These are phyloP conservation scores for Poa pratensis DNA, from an alignment of 176 grass and related monocot genomes.

Conservation along the genomic window DNA sequence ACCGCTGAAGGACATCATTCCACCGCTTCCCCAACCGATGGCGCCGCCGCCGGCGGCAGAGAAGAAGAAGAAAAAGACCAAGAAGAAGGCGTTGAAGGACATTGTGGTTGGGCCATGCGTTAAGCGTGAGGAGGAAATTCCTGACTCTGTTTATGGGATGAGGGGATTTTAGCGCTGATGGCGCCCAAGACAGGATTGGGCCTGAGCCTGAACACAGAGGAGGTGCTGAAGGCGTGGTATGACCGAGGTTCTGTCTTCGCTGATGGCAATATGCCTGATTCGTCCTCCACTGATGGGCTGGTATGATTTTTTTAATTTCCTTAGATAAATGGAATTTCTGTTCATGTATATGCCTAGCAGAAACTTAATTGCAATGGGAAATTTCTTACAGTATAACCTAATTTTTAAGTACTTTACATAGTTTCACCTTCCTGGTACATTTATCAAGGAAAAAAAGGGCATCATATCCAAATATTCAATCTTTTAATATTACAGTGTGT, in stretches of 20 bases:
- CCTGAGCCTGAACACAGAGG: conserved; percentile 74
- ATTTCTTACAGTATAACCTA: not conserved
- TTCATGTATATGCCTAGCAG: conserved; percentile 26
- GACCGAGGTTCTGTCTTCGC: conserved; percentile 64
- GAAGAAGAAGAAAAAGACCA: conserved; percentile 65
- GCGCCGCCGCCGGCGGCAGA: conserved; percentile 32
- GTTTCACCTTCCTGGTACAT: not conserved
- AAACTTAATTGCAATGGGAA: not conserved
- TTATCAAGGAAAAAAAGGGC: not conserved
- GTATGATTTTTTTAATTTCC: conserved; percentile 49
- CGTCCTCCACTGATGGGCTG: conserved; percentile 54
- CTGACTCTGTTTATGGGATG: conserved; percentile 17
- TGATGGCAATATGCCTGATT: conserved; percentile 34
- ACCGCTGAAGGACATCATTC: conserved; percentile 66
- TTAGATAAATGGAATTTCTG: not conserved
- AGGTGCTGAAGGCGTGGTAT: conserved; percentile 74
- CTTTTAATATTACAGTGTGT: not conserved
- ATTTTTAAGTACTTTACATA: not conserved
- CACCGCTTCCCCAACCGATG: not conserved
- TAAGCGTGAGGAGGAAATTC: conserved; percentile 21
- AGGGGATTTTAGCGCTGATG: conserved; percentile 24
- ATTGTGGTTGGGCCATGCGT: not conserved
- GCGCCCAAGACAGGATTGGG: conserved; percentile 54
- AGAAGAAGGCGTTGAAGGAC: conserved; percentile 36
- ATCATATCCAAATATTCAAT: not conserved